These are phyloP conservation scores for Trichocladium antarcticum DNA, from an alignment of 495 filamentous ascomycete genomes.

Conservation along the genomic window DNA sequence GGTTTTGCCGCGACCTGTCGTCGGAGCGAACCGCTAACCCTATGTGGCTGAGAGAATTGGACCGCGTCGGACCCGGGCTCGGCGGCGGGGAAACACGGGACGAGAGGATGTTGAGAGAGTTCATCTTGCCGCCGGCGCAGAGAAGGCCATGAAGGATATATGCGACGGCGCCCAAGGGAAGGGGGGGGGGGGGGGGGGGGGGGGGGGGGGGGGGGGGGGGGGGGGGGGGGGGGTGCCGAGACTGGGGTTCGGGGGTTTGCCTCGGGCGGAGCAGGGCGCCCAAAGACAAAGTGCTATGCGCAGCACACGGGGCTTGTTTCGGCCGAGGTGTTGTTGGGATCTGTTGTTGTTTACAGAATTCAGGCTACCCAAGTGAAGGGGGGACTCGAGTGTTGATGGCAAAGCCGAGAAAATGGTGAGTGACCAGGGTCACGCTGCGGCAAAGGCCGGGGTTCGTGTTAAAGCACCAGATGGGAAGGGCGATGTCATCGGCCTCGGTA, in stretches of 20 bases:
- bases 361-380: background rate
- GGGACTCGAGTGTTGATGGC: background rate
- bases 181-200: constrained; percentile 3
- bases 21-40: constrained; percentile 38
- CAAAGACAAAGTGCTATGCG: constrained; percentile 2
- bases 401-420: constrained; percentile 12
- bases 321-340: background rate
- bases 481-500: constrained; percentile 21
- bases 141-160: constrained; percentile 28
- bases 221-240: constrained; percentile 2
- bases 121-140: constrained; percentile 57
- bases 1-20: constrained; percentile 20
- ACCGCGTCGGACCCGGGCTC: constrained; percentile 49
- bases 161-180: constrained; percentile 16
- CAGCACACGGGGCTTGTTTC: background rate
- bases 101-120: constrained; percentile 92
- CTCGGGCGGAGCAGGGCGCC: background rate
- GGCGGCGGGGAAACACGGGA: constrained; percentile 58
- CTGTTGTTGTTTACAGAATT: background rate
- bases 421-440: constrained; percentile 7
- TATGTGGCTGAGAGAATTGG: constrained; percentile 52
- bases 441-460: constrained; percentile 9
- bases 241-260: constrained; percentile 1
- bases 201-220: background rate
- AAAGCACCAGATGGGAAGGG: constrained; percentile 2